A percentile compares a stretch with the other conserved stretches of the same genome.
phyloP scores from a whole-genome alignment of 257 asterid species.

The Ajuga chamaepitys region DNA sequence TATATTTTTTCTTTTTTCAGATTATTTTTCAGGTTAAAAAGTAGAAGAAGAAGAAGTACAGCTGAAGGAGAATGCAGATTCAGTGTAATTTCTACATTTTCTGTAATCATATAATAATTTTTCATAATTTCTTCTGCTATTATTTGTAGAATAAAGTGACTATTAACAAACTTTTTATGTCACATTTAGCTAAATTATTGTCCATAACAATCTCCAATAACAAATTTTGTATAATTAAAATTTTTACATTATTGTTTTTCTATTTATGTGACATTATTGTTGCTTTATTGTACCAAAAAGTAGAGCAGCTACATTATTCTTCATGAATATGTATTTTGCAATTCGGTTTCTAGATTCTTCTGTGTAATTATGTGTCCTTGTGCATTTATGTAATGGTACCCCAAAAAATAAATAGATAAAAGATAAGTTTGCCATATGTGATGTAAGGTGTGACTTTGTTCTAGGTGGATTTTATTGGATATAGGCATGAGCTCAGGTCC shows the following conservation, averaged over 20 bases:
- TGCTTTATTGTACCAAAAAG: background rate
- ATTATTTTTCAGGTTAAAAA: slow-evolving; percentile 21
- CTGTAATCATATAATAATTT: background rate
- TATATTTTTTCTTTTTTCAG: background rate
- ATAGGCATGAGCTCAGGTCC: no score
- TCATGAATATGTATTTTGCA: background rate
- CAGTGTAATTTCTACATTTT: slow-evolving; percentile 20
- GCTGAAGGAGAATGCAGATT: slow-evolving; percentile 1
- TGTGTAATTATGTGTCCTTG: background rate
- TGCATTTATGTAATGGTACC: background rate
- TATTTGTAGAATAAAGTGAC: slow-evolving; percentile 16
- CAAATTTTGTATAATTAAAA: slow-evolving; percentile 4
- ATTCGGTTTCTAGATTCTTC: background rate
- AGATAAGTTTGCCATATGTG: background rate
- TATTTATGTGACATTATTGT: background rate
- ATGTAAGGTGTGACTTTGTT: background rate
- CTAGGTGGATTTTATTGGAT: background rate
- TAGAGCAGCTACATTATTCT: background rate
- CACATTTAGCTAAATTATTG: slow-evolving; percentile 22
- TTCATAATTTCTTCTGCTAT: background rate
- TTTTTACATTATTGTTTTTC: background rate
- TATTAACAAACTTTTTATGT: slow-evolving; percentile 1
- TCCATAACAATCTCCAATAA: slow-evolving; percentile 19
- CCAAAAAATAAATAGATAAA: background rate
- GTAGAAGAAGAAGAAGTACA: background rate